A percentile compares a stretch with the other conserved stretches of the same genome.
Evolutionary conservation across 2,329 filamentous ascomycete species (phyloP).

Genomic region (Ophiostoma ulmi): DNA sequence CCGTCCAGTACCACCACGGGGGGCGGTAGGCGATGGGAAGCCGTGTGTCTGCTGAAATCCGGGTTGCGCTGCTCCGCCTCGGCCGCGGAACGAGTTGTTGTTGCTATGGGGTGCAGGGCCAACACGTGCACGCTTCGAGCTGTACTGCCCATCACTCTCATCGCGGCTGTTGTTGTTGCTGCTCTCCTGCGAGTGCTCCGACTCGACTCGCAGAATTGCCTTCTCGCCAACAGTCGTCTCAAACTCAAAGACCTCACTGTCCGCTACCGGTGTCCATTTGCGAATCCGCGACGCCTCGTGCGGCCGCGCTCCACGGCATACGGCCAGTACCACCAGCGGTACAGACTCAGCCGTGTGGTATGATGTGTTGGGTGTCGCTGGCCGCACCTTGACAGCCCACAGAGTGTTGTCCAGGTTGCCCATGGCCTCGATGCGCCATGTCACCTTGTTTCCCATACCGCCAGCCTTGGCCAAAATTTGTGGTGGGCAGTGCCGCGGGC

Average conservation of each 20-base stretch:
- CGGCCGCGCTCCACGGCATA: conserved; percentile 68
- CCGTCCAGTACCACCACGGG: conserved; percentile 18
- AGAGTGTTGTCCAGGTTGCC: conserved; percentile 72
- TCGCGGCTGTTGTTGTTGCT: not conserved
- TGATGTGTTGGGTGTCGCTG: conserved; percentile 56
- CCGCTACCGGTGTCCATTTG: conserved; percentile 72
- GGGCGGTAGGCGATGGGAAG: conserved; percentile 14
- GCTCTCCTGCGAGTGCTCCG: conserved; percentile 45
- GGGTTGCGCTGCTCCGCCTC: conserved; percentile 4
- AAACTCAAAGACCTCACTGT: conserved; percentile 68
- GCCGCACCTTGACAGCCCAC: conserved; percentile 78
- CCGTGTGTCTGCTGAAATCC: conserved; percentile 16
- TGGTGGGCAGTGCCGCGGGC: conserved; percentile 66
- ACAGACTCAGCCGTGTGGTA: conserved; percentile 74
- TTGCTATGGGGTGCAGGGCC: not conserved
- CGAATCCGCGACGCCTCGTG: conserved; percentile 76
- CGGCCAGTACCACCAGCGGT: conserved; percentile 76
- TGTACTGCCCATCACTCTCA: not conserved
- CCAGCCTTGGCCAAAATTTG: conserved; percentile 77
- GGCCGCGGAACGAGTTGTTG: conserved; percentile 5
- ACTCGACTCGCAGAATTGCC: conserved; percentile 72
- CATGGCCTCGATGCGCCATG: conserved; percentile 75
- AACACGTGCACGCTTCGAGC: conserved; percentile 12
- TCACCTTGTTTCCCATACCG: conserved; percentile 75
- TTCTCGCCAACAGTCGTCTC: conserved; percentile 85